These are phyloP conservation scores for Lagenidium giganteum DNA, from an alignment of 352 stramenopile genomes.

Conservation along the genomic window DNA sequence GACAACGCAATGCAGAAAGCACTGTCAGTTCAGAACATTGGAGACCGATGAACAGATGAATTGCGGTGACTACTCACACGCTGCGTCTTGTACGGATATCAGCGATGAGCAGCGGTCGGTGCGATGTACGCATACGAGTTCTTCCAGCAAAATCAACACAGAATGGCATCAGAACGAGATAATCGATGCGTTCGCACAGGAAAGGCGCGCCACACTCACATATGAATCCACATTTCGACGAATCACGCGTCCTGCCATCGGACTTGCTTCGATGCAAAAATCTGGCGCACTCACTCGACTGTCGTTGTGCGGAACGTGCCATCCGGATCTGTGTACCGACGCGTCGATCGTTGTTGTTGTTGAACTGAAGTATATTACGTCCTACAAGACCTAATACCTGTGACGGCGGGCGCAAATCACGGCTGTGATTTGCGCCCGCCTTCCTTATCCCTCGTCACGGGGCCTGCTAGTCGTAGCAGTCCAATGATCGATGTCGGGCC, in stretches of 20 bases:
- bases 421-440: too few species aligned
- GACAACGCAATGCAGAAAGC: conserved; percentile 3
- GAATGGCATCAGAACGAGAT: background rate
- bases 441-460: too few species aligned
- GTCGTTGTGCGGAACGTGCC: conserved; percentile 17
- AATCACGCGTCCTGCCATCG: conserved; percentile 33
- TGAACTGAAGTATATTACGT: too few species aligned
- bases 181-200: too few species aligned
- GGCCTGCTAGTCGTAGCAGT: too few species aligned
- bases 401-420: too few species aligned
- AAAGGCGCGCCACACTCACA: conserved; percentile 22
- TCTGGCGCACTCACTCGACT: conserved; percentile 20
- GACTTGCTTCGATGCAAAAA: conserved; percentile 49
- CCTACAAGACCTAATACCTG: too few species aligned
- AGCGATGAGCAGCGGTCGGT: conserved; percentile 29
- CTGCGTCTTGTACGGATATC: conserved; percentile 44
- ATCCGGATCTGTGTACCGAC: conserved; percentile 11
- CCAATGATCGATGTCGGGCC: too few species aligned
- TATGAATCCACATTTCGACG: conserved; percentile 52
- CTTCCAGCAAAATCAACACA: conserved; percentile 23
- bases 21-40: background rate
- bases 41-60: background rate
- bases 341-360: too few species aligned
- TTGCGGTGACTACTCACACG: conserved; percentile 33
- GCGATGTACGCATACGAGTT: conserved; percentile 46